phyloP scores from a whole-genome alignment of 2,329 filamentous ascomycete genomes.

The Aphanocladium album region DNA sequence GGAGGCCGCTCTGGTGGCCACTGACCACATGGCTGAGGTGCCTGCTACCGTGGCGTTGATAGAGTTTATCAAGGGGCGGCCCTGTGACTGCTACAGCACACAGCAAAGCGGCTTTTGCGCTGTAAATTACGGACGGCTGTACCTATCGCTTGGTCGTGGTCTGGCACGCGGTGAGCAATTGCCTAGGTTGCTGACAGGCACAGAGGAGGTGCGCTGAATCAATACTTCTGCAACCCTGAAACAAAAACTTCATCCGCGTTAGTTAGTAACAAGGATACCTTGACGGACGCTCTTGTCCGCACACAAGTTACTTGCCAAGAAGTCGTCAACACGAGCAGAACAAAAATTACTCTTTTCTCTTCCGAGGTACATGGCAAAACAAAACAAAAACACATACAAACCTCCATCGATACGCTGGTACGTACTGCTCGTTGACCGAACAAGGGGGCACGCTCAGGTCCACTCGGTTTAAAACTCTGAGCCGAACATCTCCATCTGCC shows the following conservation, averaged over 20 bases:
- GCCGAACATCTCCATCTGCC: background rate
- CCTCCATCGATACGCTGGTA: background rate
- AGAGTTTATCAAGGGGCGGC: background rate
- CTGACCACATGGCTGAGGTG: background rate
- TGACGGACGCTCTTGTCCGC: background rate
- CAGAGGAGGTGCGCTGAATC: background rate
- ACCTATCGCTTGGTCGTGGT: too few relatives aligned
- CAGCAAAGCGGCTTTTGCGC: too few relatives aligned
- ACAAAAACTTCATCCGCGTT: background rate
- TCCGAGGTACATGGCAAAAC: background rate
- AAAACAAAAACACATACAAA: background rate
- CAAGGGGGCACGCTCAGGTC: background rate
- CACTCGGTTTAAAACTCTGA: slow-evolving; percentile 14
- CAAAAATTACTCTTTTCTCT: background rate
- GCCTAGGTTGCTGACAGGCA: too few relatives aligned
- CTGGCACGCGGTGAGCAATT: too few relatives aligned
- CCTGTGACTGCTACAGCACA: too few relatives aligned
- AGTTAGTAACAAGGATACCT: background rate
- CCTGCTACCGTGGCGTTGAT: background rate
- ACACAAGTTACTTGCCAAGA: background rate
- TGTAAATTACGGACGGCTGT: too few relatives aligned
- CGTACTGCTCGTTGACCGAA: background rate
- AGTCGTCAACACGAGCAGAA: background rate
- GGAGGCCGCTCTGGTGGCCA: background rate
- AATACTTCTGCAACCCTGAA: background rate